Conservation (phyloP, 2,329 filamentous ascomycete species). For the Aureobasidium sp. region DNA sequence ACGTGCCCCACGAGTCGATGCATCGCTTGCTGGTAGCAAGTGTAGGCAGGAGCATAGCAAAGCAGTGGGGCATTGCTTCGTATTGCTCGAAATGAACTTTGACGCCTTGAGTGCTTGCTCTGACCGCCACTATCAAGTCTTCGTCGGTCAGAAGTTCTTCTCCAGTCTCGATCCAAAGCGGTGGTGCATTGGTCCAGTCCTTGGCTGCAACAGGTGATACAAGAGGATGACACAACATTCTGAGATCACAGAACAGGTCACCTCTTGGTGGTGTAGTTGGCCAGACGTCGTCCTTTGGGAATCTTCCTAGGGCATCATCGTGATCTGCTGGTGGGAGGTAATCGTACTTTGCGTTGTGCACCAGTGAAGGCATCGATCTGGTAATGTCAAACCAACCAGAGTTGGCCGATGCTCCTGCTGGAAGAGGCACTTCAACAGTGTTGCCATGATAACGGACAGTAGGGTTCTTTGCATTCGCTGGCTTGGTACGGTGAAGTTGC, state of each 20-base stretch:
- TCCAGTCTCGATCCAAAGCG: conserved; percentile 61
- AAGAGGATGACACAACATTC: conserved; percentile 55
- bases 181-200: conserved; percentile 57
- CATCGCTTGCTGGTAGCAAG: conserved; percentile 27
- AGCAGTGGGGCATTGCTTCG: conserved; percentile 75
- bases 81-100: conserved; percentile 62
- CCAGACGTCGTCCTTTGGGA: conserved; percentile 45
- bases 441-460: conserved; percentile 56
- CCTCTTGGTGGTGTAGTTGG: conserved; percentile 39
- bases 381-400: conserved; percentile 69
- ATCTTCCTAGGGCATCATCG: conserved; percentile 27
- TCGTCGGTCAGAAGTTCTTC: conserved; percentile 69
- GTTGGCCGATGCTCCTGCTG: conserved; percentile 56
- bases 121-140: conserved; percentile 52
- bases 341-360: conserved; percentile 50
- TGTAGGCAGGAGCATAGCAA: conserved; percentile 38
- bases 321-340: conserved; percentile 50
- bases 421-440: conserved; percentile 54
- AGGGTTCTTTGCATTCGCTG: conserved; percentile 35
- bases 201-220: conserved; percentile 53
- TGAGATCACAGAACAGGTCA: conserved; percentile 42
- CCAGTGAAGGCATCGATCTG: conserved; percentile 53
- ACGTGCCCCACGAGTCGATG: conserved; percentile 31
- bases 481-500: conserved; percentile 46
- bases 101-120: conserved; percentile 52